Evolutionary conservation across 2,329 filamentous ascomycete genomes (phyloP).

Genomic region (Teratosphaeria nubilosa): DNA sequence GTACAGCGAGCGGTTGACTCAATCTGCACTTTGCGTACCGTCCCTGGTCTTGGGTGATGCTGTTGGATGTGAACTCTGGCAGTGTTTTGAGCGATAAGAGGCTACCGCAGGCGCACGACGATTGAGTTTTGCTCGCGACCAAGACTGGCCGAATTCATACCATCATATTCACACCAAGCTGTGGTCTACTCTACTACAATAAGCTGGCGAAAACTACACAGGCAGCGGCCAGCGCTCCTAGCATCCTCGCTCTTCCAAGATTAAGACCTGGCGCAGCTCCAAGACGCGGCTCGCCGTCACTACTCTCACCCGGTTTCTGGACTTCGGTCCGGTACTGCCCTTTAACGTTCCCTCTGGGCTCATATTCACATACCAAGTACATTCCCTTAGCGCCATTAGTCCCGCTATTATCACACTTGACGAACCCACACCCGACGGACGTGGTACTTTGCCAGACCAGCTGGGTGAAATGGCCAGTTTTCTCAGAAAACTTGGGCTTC

Average conservation of each 20-base stretch:
- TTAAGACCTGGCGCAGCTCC: constrained; percentile 6
- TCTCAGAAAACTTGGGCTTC: constrained; percentile 17
- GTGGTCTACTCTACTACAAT: neutral
- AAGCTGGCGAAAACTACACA: constrained; percentile 4
- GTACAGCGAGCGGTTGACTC: neutral
- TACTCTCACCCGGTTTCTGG: constrained; percentile 13
- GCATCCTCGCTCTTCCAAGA: neutral
- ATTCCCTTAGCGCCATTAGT: constrained; percentile 14
- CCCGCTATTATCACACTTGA: constrained; percentile 12
- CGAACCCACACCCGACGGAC: constrained; percentile 19
- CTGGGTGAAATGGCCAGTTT: constrained; percentile 25
- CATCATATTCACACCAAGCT: neutral
- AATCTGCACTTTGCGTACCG: neutral
- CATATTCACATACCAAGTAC: constrained; percentile 30
- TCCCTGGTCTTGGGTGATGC: neutral
- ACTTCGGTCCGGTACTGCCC: constrained; percentile 28
- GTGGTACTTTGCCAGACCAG: constrained; percentile 25
- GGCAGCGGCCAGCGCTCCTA: constrained; percentile 8
- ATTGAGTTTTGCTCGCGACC: neutral
- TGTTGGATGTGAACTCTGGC: neutral
- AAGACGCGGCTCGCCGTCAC: constrained; percentile 13
- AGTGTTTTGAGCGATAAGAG: neutral
- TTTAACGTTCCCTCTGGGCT: constrained; percentile 27
- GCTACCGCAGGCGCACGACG: neutral
- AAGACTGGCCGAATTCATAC: neutral